These are phyloP conservation scores for Musa itinerans DNA, from an alignment of 176 grass and related monocot genomes.

Conservation along the genomic window DNA sequence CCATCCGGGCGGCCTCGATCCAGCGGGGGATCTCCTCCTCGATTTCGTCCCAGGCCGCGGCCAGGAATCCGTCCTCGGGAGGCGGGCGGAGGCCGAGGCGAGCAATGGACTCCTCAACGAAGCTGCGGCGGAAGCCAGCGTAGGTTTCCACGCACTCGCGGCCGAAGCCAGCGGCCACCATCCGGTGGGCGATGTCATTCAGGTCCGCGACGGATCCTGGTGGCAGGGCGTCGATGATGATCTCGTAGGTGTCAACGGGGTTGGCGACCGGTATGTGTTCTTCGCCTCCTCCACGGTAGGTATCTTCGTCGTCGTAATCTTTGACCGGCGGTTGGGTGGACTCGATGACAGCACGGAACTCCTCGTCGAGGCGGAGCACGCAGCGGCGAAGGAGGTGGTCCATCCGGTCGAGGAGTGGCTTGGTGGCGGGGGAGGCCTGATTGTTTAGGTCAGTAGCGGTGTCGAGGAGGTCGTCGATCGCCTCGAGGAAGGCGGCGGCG, in stretches of 20 bases:
- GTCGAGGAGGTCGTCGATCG: conserved; percentile 35
- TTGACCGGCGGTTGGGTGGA: conserved; percentile 14
- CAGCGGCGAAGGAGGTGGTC: conserved; percentile 29
- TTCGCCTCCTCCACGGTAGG: not conserved
- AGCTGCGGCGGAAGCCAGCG: conserved; percentile 47
- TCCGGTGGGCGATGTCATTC: conserved; percentile 67
- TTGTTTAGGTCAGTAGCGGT: conserved; percentile 23
- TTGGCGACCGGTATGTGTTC: conserved; percentile 64
- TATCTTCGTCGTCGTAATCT: not conserved
- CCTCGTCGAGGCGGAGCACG: conserved; percentile 29
- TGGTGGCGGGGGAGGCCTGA: not conserved
- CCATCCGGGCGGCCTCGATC: conserved; percentile 28
- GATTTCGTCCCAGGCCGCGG: conserved; percentile 29
- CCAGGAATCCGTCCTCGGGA: conserved; percentile 22
- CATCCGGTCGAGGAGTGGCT: conserved; percentile 26
- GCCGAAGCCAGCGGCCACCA: conserved; percentile 70
- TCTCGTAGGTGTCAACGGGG: conserved; percentile 71
- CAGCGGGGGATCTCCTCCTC: conserved; percentile 35
- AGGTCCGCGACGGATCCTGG: conserved; percentile 75
- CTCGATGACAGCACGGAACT: conserved; percentile 28
- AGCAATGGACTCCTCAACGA: conserved; percentile 81
- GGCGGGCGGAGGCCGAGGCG: conserved; percentile 50
- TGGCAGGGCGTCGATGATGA: conserved; percentile 71
- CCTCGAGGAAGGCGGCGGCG: conserved; percentile 34
- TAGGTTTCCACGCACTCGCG: conserved; percentile 53